Evolutionary conservation across 306 rosid genomes (phyloP).

Genomic region (Rosa rugosa): DNA sequence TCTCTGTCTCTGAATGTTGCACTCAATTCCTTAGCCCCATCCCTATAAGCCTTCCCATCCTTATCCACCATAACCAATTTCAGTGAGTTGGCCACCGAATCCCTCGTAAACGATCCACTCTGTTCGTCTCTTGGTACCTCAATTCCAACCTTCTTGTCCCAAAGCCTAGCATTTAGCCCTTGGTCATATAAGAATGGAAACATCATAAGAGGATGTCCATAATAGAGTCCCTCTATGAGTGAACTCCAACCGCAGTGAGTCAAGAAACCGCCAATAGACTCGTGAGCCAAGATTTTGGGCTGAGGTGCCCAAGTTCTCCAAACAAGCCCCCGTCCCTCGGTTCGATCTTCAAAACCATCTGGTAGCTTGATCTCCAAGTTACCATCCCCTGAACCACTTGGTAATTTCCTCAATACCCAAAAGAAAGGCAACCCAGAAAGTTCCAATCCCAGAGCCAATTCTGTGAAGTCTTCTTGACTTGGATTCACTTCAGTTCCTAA

Average conservation of each 20-base stretch:
- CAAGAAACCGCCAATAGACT: conserved; percentile 48
- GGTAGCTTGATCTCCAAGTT: conserved; percentile 37
- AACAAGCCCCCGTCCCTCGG: conserved; percentile 35
- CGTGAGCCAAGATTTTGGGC: conserved; percentile 48
- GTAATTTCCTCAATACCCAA: conserved; percentile 47
- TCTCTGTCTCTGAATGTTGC: conserved; percentile 18
- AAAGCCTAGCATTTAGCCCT: conserved; percentile 23
- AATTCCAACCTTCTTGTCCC: conserved; percentile 34
- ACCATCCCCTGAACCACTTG: neutral
- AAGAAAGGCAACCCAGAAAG: conserved; percentile 49
- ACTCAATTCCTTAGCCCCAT: conserved; percentile 25
- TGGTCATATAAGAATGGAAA: conserved; percentile 21
- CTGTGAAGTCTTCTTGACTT: conserved; percentile 22
- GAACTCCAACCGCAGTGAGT: conserved; percentile 61
- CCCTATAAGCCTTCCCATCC: conserved; percentile 36
- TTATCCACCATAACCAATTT: conserved; percentile 33
- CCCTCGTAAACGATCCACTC: conserved; percentile 32
- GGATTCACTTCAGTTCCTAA: conserved; percentile 44
- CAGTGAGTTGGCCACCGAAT: conserved; percentile 27
- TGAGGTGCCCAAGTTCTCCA: conserved; percentile 63
- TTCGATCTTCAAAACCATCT: conserved; percentile 47
- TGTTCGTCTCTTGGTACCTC: conserved; percentile 31
- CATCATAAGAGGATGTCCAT: conserved; percentile 17
- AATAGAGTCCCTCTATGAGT: conserved; percentile 30
- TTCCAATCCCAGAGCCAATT: conserved; percentile 51